Conservation (phyloP, 2,329 filamentous ascomycete species). For the Endothia cerciana region DNA sequence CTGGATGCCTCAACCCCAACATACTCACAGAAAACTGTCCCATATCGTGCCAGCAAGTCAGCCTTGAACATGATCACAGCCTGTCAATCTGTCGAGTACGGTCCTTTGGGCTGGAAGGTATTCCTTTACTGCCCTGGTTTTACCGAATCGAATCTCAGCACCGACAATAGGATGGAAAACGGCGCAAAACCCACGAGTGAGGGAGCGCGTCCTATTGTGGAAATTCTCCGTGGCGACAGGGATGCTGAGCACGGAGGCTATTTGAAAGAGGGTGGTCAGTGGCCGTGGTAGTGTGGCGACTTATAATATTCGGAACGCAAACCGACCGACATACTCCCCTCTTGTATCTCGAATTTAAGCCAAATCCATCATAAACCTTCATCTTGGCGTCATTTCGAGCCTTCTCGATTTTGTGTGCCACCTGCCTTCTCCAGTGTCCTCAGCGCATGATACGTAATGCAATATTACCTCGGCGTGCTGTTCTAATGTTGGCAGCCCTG, state of each 20-base stretch:
- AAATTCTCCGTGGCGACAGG: constrained; percentile 9
- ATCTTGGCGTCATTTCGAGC: background rate
- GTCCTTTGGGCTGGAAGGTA: constrained; percentile 11
- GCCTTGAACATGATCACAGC: constrained; percentile 15
- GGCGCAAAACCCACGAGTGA: constrained; percentile 10
- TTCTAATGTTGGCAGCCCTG: too few relatives aligned
- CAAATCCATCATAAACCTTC: background rate
- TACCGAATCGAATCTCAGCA: constrained; percentile 7
- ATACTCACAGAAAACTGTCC: background rate
- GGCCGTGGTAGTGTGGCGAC: background rate
- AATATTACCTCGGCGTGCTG: too few relatives aligned
- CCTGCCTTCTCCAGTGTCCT: too few relatives aligned
- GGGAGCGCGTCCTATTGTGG: constrained; percentile 8
- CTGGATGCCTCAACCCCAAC: background rate
- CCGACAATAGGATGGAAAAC: background rate
- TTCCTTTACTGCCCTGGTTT: constrained; percentile 14
- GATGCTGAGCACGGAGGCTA: constrained; percentile 14
- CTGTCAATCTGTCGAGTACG: constrained; percentile 16
- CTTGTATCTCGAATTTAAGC: background rate
- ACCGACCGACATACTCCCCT: background rate
- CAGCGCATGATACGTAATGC: too few relatives aligned
- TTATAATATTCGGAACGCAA: background rate
- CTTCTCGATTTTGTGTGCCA: too few relatives aligned
- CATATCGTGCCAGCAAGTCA: constrained; percentile 13
- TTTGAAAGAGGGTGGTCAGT: background rate